A percentile compares a stretch with the other conserved stretches of the same genome.
Evolutionary conservation across 2,329 filamentous ascomycete species (phyloP).

Genomic region (Fusarium azukiicola): DNA sequence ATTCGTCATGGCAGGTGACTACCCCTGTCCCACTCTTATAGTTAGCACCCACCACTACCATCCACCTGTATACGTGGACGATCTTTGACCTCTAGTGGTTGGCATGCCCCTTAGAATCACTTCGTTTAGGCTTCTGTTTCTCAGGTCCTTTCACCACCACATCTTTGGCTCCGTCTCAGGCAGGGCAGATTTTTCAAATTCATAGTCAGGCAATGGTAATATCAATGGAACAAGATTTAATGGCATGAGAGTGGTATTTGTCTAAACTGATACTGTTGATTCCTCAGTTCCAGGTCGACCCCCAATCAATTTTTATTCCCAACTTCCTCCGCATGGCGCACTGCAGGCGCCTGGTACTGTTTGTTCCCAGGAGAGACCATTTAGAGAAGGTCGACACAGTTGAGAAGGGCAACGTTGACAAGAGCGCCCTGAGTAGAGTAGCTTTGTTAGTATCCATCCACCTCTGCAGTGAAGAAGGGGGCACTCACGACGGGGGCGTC

Average conservation of each 20-base stretch:
- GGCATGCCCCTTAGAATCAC: too few relatives aligned
- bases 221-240: background rate
- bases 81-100: too few relatives aligned
- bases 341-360: background rate
- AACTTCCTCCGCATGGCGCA: background rate
- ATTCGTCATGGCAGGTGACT: background rate
- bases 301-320: slow-evolving; percentile 7
- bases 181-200: background rate
- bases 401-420: slow-evolving; percentile 12
- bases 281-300: slow-evolving; percentile 2
- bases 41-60: background rate
- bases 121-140: background rate
- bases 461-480: background rate
- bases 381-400: slow-evolving; percentile 16
- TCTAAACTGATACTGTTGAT: slow-evolving; percentile 10
- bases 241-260: slow-evolving; percentile 12
- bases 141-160: background rate
- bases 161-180: background rate
- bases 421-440: slow-evolving; percentile 5
- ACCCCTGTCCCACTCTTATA: background rate
- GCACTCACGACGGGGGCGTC: slow-evolving; percentile 11
- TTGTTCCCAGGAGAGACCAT: background rate
- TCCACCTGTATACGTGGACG: background rate
- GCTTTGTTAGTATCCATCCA: background rate
- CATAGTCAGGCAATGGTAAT: background rate